Evolutionary conservation across 2,329 filamentous ascomycete genomes (phyloP).

Genomic region (Fusarium chlamydosporum): DNA sequence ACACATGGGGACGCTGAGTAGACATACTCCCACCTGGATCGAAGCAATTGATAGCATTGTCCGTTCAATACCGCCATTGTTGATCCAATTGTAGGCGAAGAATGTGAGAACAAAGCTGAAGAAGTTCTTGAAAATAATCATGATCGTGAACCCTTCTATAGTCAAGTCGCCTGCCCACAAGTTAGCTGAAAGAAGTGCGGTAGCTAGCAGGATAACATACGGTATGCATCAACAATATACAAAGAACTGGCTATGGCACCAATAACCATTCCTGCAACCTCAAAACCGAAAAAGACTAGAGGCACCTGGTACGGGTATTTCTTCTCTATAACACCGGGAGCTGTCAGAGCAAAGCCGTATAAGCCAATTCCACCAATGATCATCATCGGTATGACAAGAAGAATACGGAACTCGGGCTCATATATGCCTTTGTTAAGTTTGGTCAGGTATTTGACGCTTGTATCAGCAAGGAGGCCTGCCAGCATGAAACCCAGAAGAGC

Average conservation of each 20-base stretch:
- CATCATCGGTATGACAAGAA: conserved; percentile 86
- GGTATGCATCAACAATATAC: conserved; percentile 94
- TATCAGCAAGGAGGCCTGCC: conserved; percentile 81
- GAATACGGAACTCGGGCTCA: conserved; percentile 90
- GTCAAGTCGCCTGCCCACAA: conserved; percentile 75
- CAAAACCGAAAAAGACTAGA: conserved; percentile 84
- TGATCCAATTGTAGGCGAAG: conserved; percentile 87
- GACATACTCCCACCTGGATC: conserved; percentile 83
- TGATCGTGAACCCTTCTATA: conserved; percentile 89
- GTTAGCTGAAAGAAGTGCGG: background rate
- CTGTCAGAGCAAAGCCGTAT: conserved; percentile 86
- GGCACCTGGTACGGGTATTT: conserved; percentile 80
- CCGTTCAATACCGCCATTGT: conserved; percentile 70
- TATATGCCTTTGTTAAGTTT: conserved; percentile 83
- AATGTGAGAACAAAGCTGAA: conserved; percentile 90
- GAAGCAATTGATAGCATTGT: conserved; percentile 79
- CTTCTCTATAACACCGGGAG: conserved; percentile 66
- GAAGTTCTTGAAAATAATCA: conserved; percentile 94
- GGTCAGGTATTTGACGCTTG: conserved; percentile 78
- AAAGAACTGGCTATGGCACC: conserved; percentile 87
- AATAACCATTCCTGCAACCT: conserved; percentile 92
- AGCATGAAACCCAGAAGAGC: conserved; percentile 82
- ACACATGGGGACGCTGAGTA: conserved; percentile 83
- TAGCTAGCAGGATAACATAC: conserved; percentile 63
- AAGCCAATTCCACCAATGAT: conserved; percentile 82